Evolutionary conservation across 441 rosid genomes (phyloP).

Genomic region (Brassica hybrid): DNA sequence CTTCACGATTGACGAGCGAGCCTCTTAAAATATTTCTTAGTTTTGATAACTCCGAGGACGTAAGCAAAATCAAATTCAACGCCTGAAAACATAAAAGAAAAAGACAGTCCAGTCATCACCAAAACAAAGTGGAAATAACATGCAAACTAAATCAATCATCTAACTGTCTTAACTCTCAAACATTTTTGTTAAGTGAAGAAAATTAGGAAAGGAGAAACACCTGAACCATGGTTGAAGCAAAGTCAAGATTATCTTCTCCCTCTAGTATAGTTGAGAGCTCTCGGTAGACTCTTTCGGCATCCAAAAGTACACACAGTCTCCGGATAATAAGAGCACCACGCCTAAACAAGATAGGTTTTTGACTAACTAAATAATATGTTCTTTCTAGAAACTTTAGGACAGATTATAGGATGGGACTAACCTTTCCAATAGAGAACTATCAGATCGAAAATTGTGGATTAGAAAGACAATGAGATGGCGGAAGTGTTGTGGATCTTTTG

Average conservation of each 20-base stretch:
- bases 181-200: no score
- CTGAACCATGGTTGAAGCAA: slow-evolving; percentile 99
- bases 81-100: slow-evolving; percentile 78
- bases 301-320: slow-evolving; percentile 90
- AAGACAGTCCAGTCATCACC: no score
- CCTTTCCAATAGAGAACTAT: slow-evolving; percentile 93
- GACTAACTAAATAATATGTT: slow-evolving; percentile 28
- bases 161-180: no score
- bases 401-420: slow-evolving; percentile 47
- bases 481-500: slow-evolving; percentile 90
- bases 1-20: slow-evolving; percentile 79
- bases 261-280: slow-evolving; percentile 94
- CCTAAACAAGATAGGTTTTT: slow-evolving; percentile 50
- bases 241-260: slow-evolving; percentile 97
- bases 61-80: slow-evolving; percentile 95
- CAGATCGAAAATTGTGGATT: slow-evolving; percentile 87
- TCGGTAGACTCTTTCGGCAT: slow-evolving; percentile 95
- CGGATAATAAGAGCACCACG: slow-evolving; percentile 99
- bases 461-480: slow-evolving; percentile 96
- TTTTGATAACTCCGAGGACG: slow-evolving; percentile 91
- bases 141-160: no score
- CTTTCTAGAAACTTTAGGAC: slow-evolving; percentile 18
- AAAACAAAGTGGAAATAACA: no score
- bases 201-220: no score
- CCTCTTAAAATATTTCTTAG: slow-evolving; percentile 85